Base-by-base conservation (phyloP, 2,329 filamentous ascomycete genomes). In the Teratosphaeria destructans region DNA sequence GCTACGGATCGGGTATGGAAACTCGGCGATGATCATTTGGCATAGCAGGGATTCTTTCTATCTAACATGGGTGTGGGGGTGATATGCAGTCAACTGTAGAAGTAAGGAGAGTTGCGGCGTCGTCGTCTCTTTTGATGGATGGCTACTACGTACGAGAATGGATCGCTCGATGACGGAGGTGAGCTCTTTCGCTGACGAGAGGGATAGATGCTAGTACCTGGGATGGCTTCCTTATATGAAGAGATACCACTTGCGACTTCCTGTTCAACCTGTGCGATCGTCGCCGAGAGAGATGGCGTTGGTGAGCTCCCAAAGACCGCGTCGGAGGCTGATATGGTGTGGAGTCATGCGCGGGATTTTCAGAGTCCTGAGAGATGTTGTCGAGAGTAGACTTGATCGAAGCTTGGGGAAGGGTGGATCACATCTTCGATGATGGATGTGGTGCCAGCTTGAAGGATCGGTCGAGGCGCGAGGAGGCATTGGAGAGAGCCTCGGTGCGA, bases 321-420 rank as follows among this genome's bases (percentile, higher is more conserved):
- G 49, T 56, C 64, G 8, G 54, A 47, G 11, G 49, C 43, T 8
- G 62, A 23, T 1, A 65, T 53, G 67, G 65, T 3, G 59, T 62
- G 26, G 59, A 64, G 23, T 26, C 62, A 67, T 4, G 57, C 56
- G 6, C 65, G 69, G 52, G 67, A 23, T 66, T 2, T 68, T 67
- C 26, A 56, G 39, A 26, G 63, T 57, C 19, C 63, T 70, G n/a
- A 64, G 62, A 59, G 62, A 58, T 56, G 57, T 67, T 60, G 64
- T 69, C 0, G 66, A 68, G 60, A 52, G 62, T 14, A 63, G 53
- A 54, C 55, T 67, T 49, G 61, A 62, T 57, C 37, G 32, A 8
- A 62, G 60, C 37, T 52, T 60, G 35, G 19, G 26, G 12, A 43
- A 52, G 16, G 56, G 60, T 19, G 58, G 58, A n/a, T 53, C 23